phyloP scores from a whole-genome alignment of 2,329 filamentous ascomycete species.

The Spiromastix sp. region DNA sequence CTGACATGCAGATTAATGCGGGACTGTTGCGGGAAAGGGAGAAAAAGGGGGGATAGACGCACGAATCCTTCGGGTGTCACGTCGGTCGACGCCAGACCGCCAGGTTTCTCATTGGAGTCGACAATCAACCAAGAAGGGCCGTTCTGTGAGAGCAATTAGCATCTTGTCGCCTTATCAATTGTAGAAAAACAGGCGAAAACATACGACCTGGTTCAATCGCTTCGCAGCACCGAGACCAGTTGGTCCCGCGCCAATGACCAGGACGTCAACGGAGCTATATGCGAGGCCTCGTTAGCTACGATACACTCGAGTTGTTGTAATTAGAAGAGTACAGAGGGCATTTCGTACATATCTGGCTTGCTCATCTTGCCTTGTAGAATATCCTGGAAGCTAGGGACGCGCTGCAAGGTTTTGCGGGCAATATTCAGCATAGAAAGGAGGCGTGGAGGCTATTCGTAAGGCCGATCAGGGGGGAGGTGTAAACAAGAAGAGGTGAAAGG shows the following conservation, averaged over 20 bases:
- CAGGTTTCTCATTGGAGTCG: constrained; percentile 82
- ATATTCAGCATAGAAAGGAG: constrained; percentile 31
- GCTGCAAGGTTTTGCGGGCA: constrained; percentile 33
- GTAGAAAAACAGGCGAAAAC: constrained; percentile 18
- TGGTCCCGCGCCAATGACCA: constrained; percentile 95
- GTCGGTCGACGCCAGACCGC: constrained; percentile 93
- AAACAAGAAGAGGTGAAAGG: not conserved
- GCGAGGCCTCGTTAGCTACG: constrained; percentile 8
- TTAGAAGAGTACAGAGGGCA: not conserved
- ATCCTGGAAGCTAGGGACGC: constrained; percentile 36
- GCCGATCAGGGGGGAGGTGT: not conserved
- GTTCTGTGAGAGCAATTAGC: constrained; percentile 46
- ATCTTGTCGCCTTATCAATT: not conserved
- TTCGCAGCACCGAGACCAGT: constrained; percentile 97
- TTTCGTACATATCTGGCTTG: constrained; percentile 34
- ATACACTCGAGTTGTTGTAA: not conserved
- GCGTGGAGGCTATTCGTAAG: not conserved
- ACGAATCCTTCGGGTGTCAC: constrained; percentile 94
- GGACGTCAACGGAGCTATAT: constrained; percentile 85
- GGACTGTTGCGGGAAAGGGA: no score
- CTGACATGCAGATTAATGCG: no score
- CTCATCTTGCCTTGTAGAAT: constrained; percentile 37
- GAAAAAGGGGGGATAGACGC: constrained; percentile 40
- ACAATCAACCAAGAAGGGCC: constrained; percentile 93
- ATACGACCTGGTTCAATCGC: constrained; percentile 89